These are phyloP conservation scores for Saturnispora mendoncae DNA, from an alignment of 805 yeast genomes.

Conservation along the genomic window DNA sequence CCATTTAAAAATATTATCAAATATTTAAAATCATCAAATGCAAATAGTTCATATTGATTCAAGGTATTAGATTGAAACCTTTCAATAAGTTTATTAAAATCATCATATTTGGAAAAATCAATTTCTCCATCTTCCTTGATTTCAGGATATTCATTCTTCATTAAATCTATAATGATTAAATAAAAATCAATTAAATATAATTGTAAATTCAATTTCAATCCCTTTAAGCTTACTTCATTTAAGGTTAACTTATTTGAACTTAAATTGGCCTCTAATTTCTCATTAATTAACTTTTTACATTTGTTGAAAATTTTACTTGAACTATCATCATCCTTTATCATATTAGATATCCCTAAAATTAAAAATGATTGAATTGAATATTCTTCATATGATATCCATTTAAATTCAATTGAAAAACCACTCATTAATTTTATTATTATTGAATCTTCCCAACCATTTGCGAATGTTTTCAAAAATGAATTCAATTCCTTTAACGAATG, in stretches of 20 bases:
- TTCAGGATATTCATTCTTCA: constrained; percentile 19
- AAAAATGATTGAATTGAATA: constrained; percentile 34
- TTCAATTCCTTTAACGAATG: constrained; percentile 21
- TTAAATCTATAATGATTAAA: constrained; percentile 31
- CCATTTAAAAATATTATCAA: constrained; percentile 34
- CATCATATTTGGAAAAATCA: constrained; percentile 26
- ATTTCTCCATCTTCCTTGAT: constrained; percentile 7
- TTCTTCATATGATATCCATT: constrained; percentile 38
- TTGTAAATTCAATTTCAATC: background rate
- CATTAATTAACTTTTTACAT: too few relatives aligned
- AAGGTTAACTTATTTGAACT: too few relatives aligned
- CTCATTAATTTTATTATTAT: background rate
- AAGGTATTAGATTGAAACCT: constrained; percentile 29
- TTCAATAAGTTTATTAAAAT: constrained; percentile 16
- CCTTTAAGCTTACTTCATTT: background rate
- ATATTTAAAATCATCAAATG: constrained; percentile 31
- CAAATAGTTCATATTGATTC: constrained; percentile 32
- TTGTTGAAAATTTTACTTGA: constrained; percentile 1
- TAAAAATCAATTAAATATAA: constrained; percentile 27
- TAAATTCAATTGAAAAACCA: constrained; percentile 23
- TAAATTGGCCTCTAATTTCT: too few relatives aligned
- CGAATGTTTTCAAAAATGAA: constrained; percentile 18
- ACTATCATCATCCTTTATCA: constrained; percentile 28
- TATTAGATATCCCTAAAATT: constrained; percentile 33
- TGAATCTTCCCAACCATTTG: background rate